Evolutionary conservation across 1,139 yeast species (phyloP).

Genomic region (Pichia sp.): DNA sequence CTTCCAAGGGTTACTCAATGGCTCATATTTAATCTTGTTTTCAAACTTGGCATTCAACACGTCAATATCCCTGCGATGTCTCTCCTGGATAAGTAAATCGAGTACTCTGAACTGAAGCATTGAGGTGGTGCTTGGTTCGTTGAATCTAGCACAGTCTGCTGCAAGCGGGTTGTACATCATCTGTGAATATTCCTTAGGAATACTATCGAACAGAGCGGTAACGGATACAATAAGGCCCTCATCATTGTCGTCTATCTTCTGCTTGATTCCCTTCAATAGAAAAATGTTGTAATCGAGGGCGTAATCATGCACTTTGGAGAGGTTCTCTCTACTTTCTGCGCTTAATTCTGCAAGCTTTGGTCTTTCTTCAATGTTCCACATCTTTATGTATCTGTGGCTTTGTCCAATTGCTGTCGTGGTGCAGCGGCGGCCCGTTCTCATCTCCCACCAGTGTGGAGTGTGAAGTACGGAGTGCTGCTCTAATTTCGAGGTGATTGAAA

Average conservation of each 20-base stretch:
- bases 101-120: conserved; percentile 27
- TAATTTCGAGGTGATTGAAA: too few relatives aligned
- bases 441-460: too few relatives aligned
- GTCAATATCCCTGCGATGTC: conserved; percentile 29
- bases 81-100: conserved; percentile 25
- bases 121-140: conserved; percentile 24
- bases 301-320: conserved; percentile 26
- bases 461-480: too few relatives aligned
- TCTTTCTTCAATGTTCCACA: too few relatives aligned
- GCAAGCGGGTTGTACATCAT: conserved; percentile 21
- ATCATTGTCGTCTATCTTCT: conserved; percentile 15
- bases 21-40: conserved; percentile 16
- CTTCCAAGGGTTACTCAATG: conserved; percentile 18
- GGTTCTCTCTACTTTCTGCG: conserved; percentile 9
- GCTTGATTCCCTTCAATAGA: conserved; percentile 24
- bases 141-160: neutral
- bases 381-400: too few relatives aligned
- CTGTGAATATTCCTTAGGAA: conserved; percentile 21
- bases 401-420: too few relatives aligned
- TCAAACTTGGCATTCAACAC: conserved; percentile 18
- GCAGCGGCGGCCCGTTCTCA: too few relatives aligned
- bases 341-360: too few relatives aligned
- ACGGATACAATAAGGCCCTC: conserved; percentile 18
- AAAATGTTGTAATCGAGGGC: conserved; percentile 30
- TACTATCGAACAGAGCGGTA: conserved; percentile 13